Conservation (phyloP, 202 grass and related monocot species). For the Setaria italica region DNA sequence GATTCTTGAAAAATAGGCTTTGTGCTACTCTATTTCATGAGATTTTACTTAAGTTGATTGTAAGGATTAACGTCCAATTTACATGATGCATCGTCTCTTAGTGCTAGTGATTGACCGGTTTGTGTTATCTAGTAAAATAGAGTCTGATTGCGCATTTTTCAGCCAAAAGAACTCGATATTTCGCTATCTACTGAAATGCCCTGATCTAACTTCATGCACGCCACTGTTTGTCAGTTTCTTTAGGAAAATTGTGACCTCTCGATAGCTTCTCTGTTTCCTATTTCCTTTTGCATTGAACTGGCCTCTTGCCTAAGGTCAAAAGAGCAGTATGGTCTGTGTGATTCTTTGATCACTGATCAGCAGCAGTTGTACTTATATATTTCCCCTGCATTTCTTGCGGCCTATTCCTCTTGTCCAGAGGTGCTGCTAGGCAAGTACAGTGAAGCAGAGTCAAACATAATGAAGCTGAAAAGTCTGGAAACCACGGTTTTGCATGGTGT, state of each 20-base stretch:
- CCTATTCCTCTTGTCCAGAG: slow-evolving; percentile 10
- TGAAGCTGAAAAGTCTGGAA: slow-evolving; percentile 44
- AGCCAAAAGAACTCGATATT: background rate
- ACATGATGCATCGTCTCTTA: background rate
- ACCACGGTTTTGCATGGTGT: slow-evolving; percentile 54
- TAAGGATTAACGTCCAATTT: background rate
- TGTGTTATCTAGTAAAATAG: background rate
- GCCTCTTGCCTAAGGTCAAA: background rate
- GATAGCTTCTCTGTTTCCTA: background rate
- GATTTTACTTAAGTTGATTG: background rate
- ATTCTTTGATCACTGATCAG: background rate
- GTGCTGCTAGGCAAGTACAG: slow-evolving; percentile 45
- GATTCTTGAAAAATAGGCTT: slow-evolving; percentile 7
- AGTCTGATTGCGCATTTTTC: background rate
- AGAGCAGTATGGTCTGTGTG: background rate
- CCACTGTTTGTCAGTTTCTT: background rate
- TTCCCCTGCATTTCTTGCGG: slow-evolving; percentile 5
- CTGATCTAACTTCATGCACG: slow-evolving; percentile 24
- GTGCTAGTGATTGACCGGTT: background rate
- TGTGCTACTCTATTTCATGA: background rate
- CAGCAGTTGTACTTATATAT: slow-evolving; percentile 17
- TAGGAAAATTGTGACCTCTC: background rate
- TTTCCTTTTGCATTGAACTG: slow-evolving; percentile 6
- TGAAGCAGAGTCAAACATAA: slow-evolving; percentile 45
- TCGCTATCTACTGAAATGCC: background rate